A percentile compares a stretch with the other conserved stretches of the same genome.
These are phyloP conservation scores for Mortierella hygrophila DNA, from an alignment of 192 early-diverging fungal genomes.

Conservation along the genomic window DNA sequence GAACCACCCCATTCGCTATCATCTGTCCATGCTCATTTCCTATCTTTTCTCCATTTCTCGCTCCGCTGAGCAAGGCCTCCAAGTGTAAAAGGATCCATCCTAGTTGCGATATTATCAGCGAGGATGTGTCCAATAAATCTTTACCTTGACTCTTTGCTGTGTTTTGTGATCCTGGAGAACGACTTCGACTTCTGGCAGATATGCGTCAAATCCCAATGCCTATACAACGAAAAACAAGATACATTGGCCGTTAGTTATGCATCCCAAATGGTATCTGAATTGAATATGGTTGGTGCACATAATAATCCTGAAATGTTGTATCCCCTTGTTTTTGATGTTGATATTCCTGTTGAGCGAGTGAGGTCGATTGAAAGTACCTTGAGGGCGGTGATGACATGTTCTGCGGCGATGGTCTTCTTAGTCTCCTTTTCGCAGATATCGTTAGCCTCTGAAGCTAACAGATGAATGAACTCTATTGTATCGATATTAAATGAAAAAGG, in stretches of 20 bases:
- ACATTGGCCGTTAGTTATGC: background rate
- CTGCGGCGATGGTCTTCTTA: constrained; percentile 97
- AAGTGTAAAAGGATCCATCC: too few relatives aligned
- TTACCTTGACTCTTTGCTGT: constrained; percentile 74
- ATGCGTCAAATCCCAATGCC: constrained; percentile 93
- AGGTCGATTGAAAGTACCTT: constrained; percentile 61
- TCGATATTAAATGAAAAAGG: constrained; percentile 7
- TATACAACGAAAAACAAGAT: constrained; percentile 28
- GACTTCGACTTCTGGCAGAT: constrained; percentile 88
- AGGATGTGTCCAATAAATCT: too few relatives aligned
- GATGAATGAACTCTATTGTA: constrained; percentile 90
- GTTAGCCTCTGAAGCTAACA: constrained; percentile 95
- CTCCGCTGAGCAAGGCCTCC: too few relatives aligned
- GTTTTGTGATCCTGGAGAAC: constrained; percentile 92
- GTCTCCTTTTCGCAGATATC: constrained; percentile 96
- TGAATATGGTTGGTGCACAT: background rate
- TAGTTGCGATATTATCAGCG: too few relatives aligned
- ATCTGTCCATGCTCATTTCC: too few relatives aligned
- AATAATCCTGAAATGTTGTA: background rate
- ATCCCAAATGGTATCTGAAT: background rate
- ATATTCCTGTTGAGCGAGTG: background rate
- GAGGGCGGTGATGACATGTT: constrained; percentile 93
- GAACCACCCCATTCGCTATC: too few relatives aligned
- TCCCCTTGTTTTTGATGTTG: background rate
- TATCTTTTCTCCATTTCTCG: too few relatives aligned